These are phyloP conservation scores for Effrenium voratum DNA, from an alignment of 73 alveolate species.

Conservation along the genomic window DNA sequence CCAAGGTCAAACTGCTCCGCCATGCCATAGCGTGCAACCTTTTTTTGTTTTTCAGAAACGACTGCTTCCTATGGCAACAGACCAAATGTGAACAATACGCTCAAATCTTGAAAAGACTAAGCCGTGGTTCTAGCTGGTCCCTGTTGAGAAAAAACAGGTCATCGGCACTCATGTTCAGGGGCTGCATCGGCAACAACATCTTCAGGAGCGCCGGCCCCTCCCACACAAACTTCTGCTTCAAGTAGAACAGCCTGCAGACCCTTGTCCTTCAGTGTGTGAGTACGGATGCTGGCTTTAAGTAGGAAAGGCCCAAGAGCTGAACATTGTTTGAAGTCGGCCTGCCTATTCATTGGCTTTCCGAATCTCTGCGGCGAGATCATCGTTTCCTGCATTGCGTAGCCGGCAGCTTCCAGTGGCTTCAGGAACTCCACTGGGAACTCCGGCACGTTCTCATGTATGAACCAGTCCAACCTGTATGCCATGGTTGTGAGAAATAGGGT, in stretches of 20 bases:
- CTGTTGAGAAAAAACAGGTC: neutral
- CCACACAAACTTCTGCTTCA: neutral
- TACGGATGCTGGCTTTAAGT: neutral
- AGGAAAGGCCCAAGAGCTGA: neutral
- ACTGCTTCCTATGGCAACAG: neutral
- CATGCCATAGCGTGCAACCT: neutral
- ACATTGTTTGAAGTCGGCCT: neutral
- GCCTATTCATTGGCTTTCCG: conserved; percentile 48
- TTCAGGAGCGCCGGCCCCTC: neutral
- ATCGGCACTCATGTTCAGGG: neutral
- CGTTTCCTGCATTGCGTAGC: neutral
- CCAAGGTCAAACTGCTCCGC: neutral
- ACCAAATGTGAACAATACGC: neutral
- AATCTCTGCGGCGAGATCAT: conserved; percentile 1
- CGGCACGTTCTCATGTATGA: conserved; percentile 3
- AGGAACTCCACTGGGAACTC: neutral
- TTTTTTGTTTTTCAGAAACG: neutral
- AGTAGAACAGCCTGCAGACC: neutral
- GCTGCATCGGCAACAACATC: neutral
- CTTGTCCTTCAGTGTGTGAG: neutral
- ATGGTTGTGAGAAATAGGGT: neutral
- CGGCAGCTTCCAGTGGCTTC: neutral
- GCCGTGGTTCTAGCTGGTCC: neutral
- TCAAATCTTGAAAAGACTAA: no score
- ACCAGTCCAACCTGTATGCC: conserved; percentile 19